phyloP scores from a whole-genome alignment of 2,329 filamentous ascomycete species.

The Diaporthe citrichinensis region DNA sequence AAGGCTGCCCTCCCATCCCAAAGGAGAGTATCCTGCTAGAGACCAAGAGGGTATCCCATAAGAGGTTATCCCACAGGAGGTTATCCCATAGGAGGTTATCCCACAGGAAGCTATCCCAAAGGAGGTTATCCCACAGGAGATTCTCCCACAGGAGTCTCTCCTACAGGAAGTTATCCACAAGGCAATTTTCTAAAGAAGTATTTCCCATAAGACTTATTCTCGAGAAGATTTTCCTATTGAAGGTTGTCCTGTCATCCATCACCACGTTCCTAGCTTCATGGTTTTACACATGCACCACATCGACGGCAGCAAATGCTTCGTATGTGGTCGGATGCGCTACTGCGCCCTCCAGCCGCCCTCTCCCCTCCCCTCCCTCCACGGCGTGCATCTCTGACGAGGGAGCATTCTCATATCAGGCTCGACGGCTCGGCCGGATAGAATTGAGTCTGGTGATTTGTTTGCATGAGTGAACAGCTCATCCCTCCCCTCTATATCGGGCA shows the following conservation, averaged over 20 bases:
- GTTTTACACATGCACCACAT: neutral
- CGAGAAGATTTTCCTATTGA: neutral
- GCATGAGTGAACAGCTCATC: slow-evolving; percentile 33
- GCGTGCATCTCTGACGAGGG: neutral
- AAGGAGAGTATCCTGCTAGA: neutral
- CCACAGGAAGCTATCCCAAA: too few relatives aligned
- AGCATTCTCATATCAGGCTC: slow-evolving; percentile 11
- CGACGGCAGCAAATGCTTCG: slow-evolving; percentile 11
- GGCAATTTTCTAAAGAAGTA: too few relatives aligned
- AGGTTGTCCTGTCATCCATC: neutral
- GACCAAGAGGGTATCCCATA: neutral
- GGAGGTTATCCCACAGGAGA: too few relatives aligned
- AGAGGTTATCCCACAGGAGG: neutral
- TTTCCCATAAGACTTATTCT: too few relatives aligned
- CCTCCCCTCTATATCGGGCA: slow-evolving; percentile 40
- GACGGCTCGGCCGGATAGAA: slow-evolving; percentile 30
- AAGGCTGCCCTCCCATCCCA: neutral
- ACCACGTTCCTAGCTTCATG: neutral
- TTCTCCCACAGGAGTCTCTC: neutral
- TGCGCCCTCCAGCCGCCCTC: neutral
- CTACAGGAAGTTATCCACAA: too few relatives aligned
- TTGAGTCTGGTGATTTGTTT: slow-evolving; percentile 25
- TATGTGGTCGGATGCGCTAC: slow-evolving; percentile 1
- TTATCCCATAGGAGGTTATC: too few relatives aligned
- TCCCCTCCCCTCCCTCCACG: neutral